Evolutionary conservation across 768 basidiomycete species (phyloP).

Genomic region (Leccinellum albellum): DNA sequence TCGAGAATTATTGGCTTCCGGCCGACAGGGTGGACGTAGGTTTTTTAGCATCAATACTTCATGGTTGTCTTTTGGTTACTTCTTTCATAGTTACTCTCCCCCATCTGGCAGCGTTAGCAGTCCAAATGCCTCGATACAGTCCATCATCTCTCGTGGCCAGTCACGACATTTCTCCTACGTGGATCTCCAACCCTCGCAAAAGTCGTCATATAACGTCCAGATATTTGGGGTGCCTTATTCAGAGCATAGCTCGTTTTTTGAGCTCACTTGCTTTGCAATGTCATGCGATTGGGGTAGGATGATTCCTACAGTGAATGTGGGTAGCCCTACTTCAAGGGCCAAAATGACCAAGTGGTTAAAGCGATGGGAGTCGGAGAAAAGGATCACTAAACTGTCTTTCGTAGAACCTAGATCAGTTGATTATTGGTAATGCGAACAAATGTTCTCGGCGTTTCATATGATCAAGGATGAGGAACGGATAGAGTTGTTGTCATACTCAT

Average conservation of each 20-base stretch:
- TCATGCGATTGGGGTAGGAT: conserved; percentile 82
- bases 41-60: conserved; percentile 20
- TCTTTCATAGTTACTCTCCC: conserved; percentile 52
- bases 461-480: background rate
- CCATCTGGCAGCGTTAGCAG: conserved; percentile 64
- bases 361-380: conserved; percentile 84
- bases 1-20: conserved; percentile 75
- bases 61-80: conserved; percentile 4
- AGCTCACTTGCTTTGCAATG: conserved; percentile 92
- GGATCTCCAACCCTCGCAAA: conserved; percentile 63
- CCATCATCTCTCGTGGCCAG: conserved; percentile 66
- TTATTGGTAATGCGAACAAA: conserved; percentile 39
- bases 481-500: conserved; percentile 8
- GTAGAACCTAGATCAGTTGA: conserved; percentile 39
- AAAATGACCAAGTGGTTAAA: conserved; percentile 91
- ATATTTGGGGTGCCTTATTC: conserved; percentile 89
- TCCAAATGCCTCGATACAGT: conserved; percentile 57
- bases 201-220: conserved; percentile 65
- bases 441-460: too few species aligned
- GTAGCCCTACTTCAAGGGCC: conserved; percentile 61
- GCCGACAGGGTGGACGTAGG: conserved; percentile 96
- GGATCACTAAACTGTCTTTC: conserved; percentile 39
- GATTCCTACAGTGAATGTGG: conserved; percentile 94
- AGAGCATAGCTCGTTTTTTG: conserved; percentile 94
- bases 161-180: conserved; percentile 64